Base-by-base conservation (phyloP, 805 yeast species). In the Wickerhamomyces chambardii region DNA sequence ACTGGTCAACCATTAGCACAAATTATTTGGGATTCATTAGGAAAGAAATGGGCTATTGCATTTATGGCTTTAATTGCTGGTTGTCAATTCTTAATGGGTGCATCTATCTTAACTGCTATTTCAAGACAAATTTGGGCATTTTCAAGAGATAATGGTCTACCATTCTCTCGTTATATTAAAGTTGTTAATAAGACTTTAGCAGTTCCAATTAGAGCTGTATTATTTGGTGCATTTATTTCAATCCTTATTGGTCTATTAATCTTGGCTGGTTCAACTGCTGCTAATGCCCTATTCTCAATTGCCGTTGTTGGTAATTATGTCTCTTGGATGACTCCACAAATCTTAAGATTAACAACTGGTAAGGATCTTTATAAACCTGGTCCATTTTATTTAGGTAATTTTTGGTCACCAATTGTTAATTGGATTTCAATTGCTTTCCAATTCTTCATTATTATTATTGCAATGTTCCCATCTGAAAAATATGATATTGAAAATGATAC, bases 81-180 rank as follows among this genome's bases (percentile, higher is more conserved):
- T 41, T 74, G 79, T 18, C 83, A 75, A 51, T 73, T 70, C 55
- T 56, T 76, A 36, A 78, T 76, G 83, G 78, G 80, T 12, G 64
- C 71, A 19, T 70, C 79, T 5, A 66, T 70, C 37, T 53, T 74
- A 30, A 64, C 76, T 21, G 81, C 82, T 21, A 65, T 70, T 6
- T 73, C 80, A 3, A 67, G 84, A 52, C 84, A 76, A 53, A 64
- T 75, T 36, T 78, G 79, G 74, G 83, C 84, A 2, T 76, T 76
- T 54, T 75, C 82, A 17, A 69, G 86, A 58, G 86, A 78, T 51
- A 77, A 76, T 42, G 84, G 84, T 22, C 64, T 80, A 38, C 86
- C 86, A 6, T 58, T 75, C 43, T 65, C 77, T 16, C 54, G 62
- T 31, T 59, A 61, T 47, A 66, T 79, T 38, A 73, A 75, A 44